Evolutionary conservation across 73 alveolate genomes (phyloP).

Genomic region (Paramecium sexaurelia): DNA sequence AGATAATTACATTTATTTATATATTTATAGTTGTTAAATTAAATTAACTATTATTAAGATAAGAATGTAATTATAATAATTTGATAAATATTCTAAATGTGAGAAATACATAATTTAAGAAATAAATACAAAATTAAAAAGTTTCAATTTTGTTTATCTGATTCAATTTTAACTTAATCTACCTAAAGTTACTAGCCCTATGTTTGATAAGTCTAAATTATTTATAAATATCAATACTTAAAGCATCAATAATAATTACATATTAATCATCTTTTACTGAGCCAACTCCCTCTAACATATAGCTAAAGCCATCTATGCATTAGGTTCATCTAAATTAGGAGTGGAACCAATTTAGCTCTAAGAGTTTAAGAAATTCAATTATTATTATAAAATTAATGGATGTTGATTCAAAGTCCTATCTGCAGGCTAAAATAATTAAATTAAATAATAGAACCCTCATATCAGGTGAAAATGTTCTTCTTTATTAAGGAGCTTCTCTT

Average conservation of each 20-base stretch:
- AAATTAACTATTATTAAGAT: not conserved
- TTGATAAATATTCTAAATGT: not conserved
- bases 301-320: constrained; percentile 25
- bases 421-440: not conserved
- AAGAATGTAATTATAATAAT: not conserved
- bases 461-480: not conserved
- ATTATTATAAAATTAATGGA: not conserved
- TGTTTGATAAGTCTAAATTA: not conserved
- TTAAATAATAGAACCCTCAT: not conserved
- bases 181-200: not conserved
- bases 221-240: not conserved
- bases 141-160: not conserved
- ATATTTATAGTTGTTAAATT: not conserved
- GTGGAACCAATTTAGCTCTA: not conserved
- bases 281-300: not conserved
- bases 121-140: not conserved
- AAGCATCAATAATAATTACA: not conserved
- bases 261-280: constrained; percentile 14
- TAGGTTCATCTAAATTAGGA: constrained; percentile 16
- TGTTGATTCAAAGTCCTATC: not conserved
- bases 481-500: not conserved
- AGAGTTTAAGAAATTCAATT: not conserved
- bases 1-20: not conserved
- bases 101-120: not conserved
- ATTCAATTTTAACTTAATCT: not conserved